Conservation (phyloP, 495 filamentous ascomycete species). For the Penicillium cataractarum region DNA sequence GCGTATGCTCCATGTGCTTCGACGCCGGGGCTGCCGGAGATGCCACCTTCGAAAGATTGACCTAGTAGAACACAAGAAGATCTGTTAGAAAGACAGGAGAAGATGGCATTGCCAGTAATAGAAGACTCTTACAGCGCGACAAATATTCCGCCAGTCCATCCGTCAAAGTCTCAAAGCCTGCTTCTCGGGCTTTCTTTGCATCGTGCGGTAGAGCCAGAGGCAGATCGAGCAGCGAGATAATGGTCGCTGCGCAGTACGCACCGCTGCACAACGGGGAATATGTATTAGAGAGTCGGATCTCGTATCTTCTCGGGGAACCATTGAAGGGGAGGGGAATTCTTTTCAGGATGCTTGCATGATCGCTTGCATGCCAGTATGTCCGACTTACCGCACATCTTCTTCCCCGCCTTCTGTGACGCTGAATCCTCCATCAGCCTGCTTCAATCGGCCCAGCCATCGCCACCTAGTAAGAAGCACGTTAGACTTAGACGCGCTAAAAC, state of each 20-base stretch:
- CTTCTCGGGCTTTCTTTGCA: conserved; percentile 46
- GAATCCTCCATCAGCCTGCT: conserved; percentile 84
- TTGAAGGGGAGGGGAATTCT: background rate
- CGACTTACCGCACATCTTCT: conserved; percentile 79
- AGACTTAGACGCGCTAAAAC: conserved; percentile 29
- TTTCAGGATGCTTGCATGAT: background rate
- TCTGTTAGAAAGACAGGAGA: no score
- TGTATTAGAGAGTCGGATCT: conserved; percentile 7
- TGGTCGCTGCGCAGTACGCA: conserved; percentile 83
- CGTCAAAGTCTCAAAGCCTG: conserved; percentile 57
- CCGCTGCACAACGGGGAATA: conserved; percentile 56
- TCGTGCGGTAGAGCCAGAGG: conserved; percentile 77
- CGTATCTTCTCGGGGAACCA: background rate
- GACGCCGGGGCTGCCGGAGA: conserved; percentile 74
- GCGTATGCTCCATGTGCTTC: conserved; percentile 98
- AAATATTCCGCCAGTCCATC: conserved; percentile 78
- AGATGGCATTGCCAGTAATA: no score
- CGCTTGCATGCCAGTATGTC: conserved; percentile 1
- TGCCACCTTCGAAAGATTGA: conserved; percentile 93
- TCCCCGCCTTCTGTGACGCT: conserved; percentile 79
- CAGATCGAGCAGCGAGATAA: conserved; percentile 80
- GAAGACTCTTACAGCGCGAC: conserved; percentile 66
- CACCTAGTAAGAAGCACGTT: conserved; percentile 51
- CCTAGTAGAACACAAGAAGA: conserved; percentile 55
- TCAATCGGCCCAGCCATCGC: conserved; percentile 82